phyloP scores from a whole-genome alignment of 768 basidiomycete species.

The Collybiopsis luxurians region DNA sequence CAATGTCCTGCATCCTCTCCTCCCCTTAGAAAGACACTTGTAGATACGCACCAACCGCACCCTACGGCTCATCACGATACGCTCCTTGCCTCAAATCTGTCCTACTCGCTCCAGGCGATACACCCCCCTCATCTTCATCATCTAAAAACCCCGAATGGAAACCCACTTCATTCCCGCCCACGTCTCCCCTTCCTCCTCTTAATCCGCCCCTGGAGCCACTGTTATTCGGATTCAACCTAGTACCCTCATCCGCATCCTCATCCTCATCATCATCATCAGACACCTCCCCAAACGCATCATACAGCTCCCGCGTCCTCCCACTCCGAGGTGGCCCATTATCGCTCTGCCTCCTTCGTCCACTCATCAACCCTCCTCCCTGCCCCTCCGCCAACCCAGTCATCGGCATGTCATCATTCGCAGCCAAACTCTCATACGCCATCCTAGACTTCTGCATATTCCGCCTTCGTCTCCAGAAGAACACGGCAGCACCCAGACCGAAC shows the following conservation, averaged over 20 bases:
- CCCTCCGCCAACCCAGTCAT: conserved; percentile 44
- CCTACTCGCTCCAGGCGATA: too few relatives aligned
- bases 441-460: conserved; percentile 33
- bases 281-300: conserved; percentile 93
- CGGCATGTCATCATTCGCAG: conserved; percentile 65
- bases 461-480: conserved; percentile 81
- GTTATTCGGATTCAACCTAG: conserved; percentile 48
- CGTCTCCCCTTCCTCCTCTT: conserved; percentile 5
- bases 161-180: conserved; percentile 38
- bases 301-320: conserved; percentile 78
- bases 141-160: conserved; percentile 84
- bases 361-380: not conserved
- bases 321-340: conserved; percentile 25
- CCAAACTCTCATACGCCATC: conserved; percentile 56
- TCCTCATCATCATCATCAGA: conserved; percentile 80
- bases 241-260: conserved; percentile 75
- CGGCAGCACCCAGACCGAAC: conserved; percentile 63
- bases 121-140: conserved; percentile 53
- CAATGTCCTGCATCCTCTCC: too few relatives aligned
- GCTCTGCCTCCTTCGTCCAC: not conserved
- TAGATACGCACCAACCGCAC: too few relatives aligned
- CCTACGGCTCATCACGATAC: too few relatives aligned
- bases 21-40: too few relatives aligned
- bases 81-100: too few relatives aligned
- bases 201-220: too few relatives aligned